Base-by-base conservation (phyloP, 1,284 basidiomycete species). In the Trichosporon asahii region DNA sequence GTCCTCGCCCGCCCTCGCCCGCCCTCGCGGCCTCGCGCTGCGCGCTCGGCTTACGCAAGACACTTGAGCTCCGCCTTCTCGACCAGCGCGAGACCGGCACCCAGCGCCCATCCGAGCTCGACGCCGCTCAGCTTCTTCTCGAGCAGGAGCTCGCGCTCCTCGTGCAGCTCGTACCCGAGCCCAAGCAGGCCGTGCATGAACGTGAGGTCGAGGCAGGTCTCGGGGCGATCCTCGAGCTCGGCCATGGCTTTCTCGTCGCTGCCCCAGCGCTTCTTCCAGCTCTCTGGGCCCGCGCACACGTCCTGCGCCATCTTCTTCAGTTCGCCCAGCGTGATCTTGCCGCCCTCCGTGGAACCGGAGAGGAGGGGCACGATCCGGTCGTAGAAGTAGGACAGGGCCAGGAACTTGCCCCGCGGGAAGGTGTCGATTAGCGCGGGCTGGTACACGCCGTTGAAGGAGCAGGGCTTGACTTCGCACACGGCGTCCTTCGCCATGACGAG, bases 371-470 rank as follows among this genome's bases (percentile, higher is more conserved):
- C 85, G 72, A 97, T 87, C 49, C 97, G 92, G 86, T 98, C 96
- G 85, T 94, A 97, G 85, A 99, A 98, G 87, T 98, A 99, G 31
- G 95, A 98, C 1, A 98, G 87, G 9, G 95, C 88, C 31, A 95
- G 88, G 74, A 94, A 87, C 78, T 90, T 89, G 73, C 92, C 92
- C 23, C 85, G 82, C 3, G 89, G 87, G 88, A 98, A 98, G 5
- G 93, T 91, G 74, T 96, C 91, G 74, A 93, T 87, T 31, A 98
- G 87, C n/a, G 91, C 91, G 0, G 96, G 97, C 82, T 98, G 96
- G 85, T 99, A 98, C 31, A 98, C 94, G 44, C 96, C 96, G 76
- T 94, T 91, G 85, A 99, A 99, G 1, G 95, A 94, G 83, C 96
- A 99, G 0, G 95, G 95, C 81, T 92, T 93, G 76, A 90, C 86